Percentiles rank a stretch among this genome's conserved stretches.
These are phyloP conservation scores for Sclerotinia minor DNA, from an alignment of 2,329 filamentous ascomycete species.

Conservation along the genomic window DNA sequence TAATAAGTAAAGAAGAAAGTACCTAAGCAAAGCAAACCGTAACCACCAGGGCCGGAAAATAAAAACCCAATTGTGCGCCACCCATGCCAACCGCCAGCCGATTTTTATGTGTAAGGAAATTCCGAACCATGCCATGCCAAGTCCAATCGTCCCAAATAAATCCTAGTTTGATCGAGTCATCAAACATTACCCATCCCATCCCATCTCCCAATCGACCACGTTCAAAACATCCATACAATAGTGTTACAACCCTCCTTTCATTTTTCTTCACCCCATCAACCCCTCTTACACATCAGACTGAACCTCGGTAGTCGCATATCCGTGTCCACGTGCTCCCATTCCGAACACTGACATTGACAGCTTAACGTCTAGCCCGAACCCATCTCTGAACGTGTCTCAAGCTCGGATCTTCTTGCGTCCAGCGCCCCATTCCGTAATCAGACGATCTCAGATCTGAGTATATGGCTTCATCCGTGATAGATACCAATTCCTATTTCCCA, in stretches of 20 bases:
- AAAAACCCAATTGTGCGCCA: constrained; percentile 24
- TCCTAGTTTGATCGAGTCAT: not conserved
- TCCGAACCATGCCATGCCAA: not conserved
- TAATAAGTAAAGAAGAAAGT: not conserved
- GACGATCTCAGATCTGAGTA: constrained; percentile 56
- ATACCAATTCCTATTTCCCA: constrained; percentile 51
- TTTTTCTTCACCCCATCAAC: not conserved
- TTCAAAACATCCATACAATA: constrained; percentile 2
- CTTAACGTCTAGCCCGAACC: constrained; percentile 48
- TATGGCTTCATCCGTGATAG: constrained; percentile 59
- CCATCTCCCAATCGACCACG: not conserved
- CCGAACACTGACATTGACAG: not conserved
- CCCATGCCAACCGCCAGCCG: constrained; percentile 17
- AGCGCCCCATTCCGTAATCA: constrained; percentile 58
- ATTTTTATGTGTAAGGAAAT: constrained; percentile 16
- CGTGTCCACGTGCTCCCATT: not conserved
- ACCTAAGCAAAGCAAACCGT: not conserved
- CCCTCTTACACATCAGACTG: not conserved
- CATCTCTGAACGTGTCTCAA: constrained; percentile 59
- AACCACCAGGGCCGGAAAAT: constrained; percentile 20
- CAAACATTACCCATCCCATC: constrained; percentile 11
- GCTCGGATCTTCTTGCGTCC: constrained; percentile 63
- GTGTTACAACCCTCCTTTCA: not conserved
- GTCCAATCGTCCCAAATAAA: not conserved
- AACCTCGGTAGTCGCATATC: constrained; percentile 1